Conservation (phyloP, 2,329 filamentous ascomycete genomes). For the Colletotrichum sp. region DNA sequence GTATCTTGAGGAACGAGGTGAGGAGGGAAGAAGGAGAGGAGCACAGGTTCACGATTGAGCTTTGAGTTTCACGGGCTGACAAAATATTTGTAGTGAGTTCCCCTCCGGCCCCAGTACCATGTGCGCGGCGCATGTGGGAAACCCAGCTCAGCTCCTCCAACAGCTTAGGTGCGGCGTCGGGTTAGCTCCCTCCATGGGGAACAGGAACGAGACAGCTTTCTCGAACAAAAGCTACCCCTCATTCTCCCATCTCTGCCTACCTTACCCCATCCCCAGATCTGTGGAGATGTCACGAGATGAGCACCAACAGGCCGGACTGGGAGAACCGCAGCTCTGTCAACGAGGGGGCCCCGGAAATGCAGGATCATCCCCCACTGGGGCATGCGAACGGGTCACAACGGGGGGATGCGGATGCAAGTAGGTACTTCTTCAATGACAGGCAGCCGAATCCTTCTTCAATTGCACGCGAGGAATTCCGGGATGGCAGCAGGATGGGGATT, state of each 20-base stretch:
- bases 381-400: slow-evolving; percentile 11
- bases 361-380: slow-evolving; percentile 11
- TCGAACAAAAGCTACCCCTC: slow-evolving; percentile 21
- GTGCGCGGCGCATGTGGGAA: slow-evolving; percentile 3
- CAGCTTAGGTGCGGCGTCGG: slow-evolving; percentile 7
- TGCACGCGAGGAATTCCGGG: slow-evolving; percentile 5
- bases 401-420: background rate
- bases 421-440: background rate
- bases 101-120: background rate
- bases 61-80: slow-evolving; percentile 16
- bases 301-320: slow-evolving; percentile 11
- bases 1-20: slow-evolving; percentile 11
- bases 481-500: background rate
- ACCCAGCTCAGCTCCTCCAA: background rate
- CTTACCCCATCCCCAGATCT: slow-evolving; percentile 21
- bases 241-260: slow-evolving; percentile 12
- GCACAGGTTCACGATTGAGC: background rate
- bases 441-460: background rate
- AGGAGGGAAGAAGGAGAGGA: background rate
- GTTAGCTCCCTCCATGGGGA: slow-evolving; percentile 20
- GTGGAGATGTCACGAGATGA: slow-evolving; percentile 24
- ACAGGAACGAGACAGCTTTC: slow-evolving; percentile 6
- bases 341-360: slow-evolving; percentile 12
- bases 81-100: slow-evolving; percentile 22
- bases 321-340: slow-evolving; percentile 15